Evolutionary conservation across 2,329 filamentous ascomycete species (phyloP), one percentile per base, ranked within the genome.

Genomic region (Fusarium tuaranense): DNA sequence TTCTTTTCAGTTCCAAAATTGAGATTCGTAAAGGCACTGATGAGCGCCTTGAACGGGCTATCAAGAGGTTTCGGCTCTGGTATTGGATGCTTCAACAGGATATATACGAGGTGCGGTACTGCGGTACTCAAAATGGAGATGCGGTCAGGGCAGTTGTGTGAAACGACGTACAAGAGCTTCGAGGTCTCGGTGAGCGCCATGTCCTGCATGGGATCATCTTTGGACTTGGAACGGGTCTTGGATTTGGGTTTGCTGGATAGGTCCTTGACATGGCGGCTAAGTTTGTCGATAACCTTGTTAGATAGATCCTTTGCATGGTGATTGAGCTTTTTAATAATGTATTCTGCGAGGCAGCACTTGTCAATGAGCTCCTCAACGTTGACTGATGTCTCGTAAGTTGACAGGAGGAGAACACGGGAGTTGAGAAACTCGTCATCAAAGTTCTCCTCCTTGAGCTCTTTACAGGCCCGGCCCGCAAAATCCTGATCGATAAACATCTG

Each of bases 111-210:
- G 69, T 91, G 87, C 13, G 91, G 88, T 48, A 97, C 88, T 4
- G 92, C 91, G 25, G 89, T 85, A 2, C 90, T 90, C 79, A 98
- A 97, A 1, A 86, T 83, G 1, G 86, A 81, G 6, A 85, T 83
- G 30, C 92, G 87, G 48, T 92, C 87, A 5, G 91, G 90, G 75
- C 92, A 93, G 78, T 92, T 91, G 77, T 95, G 92, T 2, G 93
- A 93, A 63, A 98, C 87, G 82, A 98, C 98, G 87, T 97, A 98
- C 62, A 97, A 84, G 46, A 98, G 87, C 80, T 97, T 98, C 60
- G 97, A 85, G 0, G 93, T 96, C 82, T 98, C 96, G 10, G 88
- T 88, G 41, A 98, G 87, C 1, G 95, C 95, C 90, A 96, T 91
- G 68, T 93, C 91, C 73, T 93, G 91, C 88, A 95, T 93, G 0